A percentile compares a stretch with the other conserved stretches of the same genome.
Conservation (phyloP, 2,329 filamentous ascomycete species). For the Apiospora saccharicola region DNA sequence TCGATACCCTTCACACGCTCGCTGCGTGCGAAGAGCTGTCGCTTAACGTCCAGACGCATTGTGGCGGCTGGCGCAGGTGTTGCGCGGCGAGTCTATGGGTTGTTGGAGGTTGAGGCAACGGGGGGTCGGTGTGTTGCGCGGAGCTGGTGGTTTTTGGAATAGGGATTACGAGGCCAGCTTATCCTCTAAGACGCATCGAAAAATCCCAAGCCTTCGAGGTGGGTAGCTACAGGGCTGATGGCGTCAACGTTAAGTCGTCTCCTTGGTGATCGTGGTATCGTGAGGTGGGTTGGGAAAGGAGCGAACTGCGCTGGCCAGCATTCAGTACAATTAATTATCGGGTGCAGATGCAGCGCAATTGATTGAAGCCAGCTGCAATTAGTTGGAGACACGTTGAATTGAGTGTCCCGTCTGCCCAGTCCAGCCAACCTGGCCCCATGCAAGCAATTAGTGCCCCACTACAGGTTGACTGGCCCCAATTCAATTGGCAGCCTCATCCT, state of each 20-base stretch:
- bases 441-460: background rate
- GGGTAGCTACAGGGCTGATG: background rate
- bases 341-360: slow-evolving; percentile 5
- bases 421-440: slow-evolving; percentile 9
- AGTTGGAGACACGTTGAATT: slow-evolving; percentile 22
- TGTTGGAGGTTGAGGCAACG: slow-evolving; percentile 10
- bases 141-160: background rate
- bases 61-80: slow-evolving; percentile 37
- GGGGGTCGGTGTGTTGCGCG: slow-evolving; percentile 6
- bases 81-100: background rate
- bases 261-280: background rate
- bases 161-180: slow-evolving; percentile 19
- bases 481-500: slow-evolving; percentile 15
- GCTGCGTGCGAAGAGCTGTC: slow-evolving; percentile 85
- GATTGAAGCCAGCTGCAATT: slow-evolving; percentile 21
- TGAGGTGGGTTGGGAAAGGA: background rate
- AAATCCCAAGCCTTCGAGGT: background rate
- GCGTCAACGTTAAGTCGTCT: slow-evolving; percentile 1
- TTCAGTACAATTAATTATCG: slow-evolving; percentile 19
- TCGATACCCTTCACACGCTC: slow-evolving; percentile 97
- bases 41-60: slow-evolving; percentile 58
- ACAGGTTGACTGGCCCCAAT: background rate
- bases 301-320: slow-evolving; percentile 15
- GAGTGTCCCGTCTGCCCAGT: background rate
- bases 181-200: slow-evolving; percentile 18